Evolutionary conservation across 1,284 basidiomycete species (phyloP), one percentile per base, ranked within the genome.

Genomic region (Leccinum fuscescens): DNA sequence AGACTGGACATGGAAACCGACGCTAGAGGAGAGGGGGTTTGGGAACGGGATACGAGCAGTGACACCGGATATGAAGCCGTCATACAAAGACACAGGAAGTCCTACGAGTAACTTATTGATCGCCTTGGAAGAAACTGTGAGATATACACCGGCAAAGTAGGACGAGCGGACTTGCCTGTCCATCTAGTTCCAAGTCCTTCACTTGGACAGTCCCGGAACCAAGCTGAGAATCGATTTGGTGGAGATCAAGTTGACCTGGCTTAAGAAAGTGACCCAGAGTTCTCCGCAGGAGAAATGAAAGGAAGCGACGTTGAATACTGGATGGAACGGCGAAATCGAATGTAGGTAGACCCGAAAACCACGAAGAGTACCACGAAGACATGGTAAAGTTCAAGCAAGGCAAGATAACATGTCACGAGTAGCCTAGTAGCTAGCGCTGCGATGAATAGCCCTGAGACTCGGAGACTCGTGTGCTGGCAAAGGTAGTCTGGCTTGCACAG

Each of bases 171-270:
- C 81, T 74, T 68, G 91, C 94, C 69, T 86, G 79, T 52, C 82
- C 80, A 71, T 95, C 86, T 48, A 98, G 77, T 72, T 94, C 86
- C 51, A 98, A 78, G 66, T 93, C 86, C 64, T 89, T 88, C 31
- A 98, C 82, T 75, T 95, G 92, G 14, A 98, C 86, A 70, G 85
- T 88, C 14, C 96, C 96, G 51, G 88, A 90, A 7, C 92, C 90
- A 67, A 98, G 90, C 74, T 96, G 94, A 24, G 94, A 92, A 69
- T 97, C 94, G 69, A 98, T 90, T 74, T 94, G 87, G 60, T 89
- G 84, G 55, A 86, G 80, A 75, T 97, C 92, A 61, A 98, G 84
- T 68, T 95, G 93, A 11, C 93, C 93, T 24, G 91, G 91, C 69
- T 90, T 89, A 64, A 98, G 82, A 64, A 97, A 83, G 69, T 91